Conservation (phyloP, 2,329 filamentous ascomycete species). For the Xylaria sp. region DNA sequence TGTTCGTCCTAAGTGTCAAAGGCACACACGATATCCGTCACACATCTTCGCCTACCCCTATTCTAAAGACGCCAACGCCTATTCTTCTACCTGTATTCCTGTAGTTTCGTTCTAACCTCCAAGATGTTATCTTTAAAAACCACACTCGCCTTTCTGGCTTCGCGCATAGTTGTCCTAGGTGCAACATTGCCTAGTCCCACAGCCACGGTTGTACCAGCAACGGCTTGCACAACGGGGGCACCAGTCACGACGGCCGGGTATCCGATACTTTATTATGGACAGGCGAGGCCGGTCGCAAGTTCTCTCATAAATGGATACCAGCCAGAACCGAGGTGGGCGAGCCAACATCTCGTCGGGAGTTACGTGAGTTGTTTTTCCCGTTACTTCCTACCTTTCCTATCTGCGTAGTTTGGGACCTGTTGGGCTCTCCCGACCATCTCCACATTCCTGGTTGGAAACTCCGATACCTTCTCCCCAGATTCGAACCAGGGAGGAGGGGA, state of each 20-base stretch:
- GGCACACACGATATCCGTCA: background rate
- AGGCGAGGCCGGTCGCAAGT: conserved; percentile 30
- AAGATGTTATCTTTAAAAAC: conserved; percentile 8
- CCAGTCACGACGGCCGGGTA: conserved; percentile 40
- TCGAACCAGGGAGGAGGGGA: too few relatives aligned
- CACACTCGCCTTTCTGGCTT: conserved; percentile 1
- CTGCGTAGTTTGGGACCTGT: too few relatives aligned
- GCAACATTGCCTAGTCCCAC: conserved; percentile 18
- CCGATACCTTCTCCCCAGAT: too few relatives aligned
- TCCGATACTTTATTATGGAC: conserved; percentile 38
- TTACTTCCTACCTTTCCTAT: too few relatives aligned
- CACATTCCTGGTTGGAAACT: too few relatives aligned
- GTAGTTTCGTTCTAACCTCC: background rate
- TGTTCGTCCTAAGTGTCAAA: background rate
- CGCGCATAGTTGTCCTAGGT: conserved; percentile 17
- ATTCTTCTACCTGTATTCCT: background rate
- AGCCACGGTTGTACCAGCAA: conserved; percentile 1
- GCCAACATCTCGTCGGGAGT: conserved; percentile 35
- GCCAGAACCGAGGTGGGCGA: conserved; percentile 37
- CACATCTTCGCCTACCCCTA: background rate
- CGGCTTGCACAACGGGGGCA: conserved; percentile 35
- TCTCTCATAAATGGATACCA: conserved; percentile 32
- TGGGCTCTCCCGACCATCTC: background rate
- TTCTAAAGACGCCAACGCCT: background rate
- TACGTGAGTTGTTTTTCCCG: conserved; percentile 33